Base-by-base conservation (phyloP, 441 rosid species). In the Oxalis stricta region DNA sequence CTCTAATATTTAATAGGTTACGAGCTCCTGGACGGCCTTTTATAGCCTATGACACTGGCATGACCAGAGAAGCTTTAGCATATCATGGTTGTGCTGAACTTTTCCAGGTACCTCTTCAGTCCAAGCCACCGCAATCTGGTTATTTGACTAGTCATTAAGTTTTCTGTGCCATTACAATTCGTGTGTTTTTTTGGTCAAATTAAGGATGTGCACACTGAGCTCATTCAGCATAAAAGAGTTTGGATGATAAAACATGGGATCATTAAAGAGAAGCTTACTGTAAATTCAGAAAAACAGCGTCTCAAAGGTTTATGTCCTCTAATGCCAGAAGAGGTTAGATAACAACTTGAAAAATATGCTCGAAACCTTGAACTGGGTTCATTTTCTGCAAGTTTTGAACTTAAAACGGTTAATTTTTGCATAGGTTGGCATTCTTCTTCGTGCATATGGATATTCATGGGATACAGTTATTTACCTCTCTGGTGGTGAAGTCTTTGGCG, bases 41-140 rank as follows among this genome's bases (percentile, higher is more conserved):
- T 60, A 79, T 91, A 64, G 99, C 91, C 18, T 91, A 59, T 66
- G 93, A 91, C 72, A 93, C 96, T 38, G 99, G 91, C 38, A 73
- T 91, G 99, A 83, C 91, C 13, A 73, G 96, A 68, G 99, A 91
- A 63, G 91, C 93, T 47, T 74, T 91, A 51, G 99, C 99, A n/a
- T 86, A 76, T 61, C 65, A 85, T 60, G 96, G 99, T 46, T 91
- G 96, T 65, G 86, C 96, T 38, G 99, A 91, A 69, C 82, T 91
- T 37, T 91, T 91, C 85, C 99, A 91, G 96, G 98, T 91, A 81
- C 68, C 56, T 58, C 53, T 61, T 52, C 45, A 36, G 60, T 60
- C 55, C 33, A 56, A 18, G 38, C 24, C 39, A 47, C 31, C 38
- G 28, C 51, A 19, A 41, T 48, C n/a, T 53, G 52, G n/a, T 57